Conservation (phyloP, 306 rosid genomes). For the Dicorynia guianensis region DNA sequence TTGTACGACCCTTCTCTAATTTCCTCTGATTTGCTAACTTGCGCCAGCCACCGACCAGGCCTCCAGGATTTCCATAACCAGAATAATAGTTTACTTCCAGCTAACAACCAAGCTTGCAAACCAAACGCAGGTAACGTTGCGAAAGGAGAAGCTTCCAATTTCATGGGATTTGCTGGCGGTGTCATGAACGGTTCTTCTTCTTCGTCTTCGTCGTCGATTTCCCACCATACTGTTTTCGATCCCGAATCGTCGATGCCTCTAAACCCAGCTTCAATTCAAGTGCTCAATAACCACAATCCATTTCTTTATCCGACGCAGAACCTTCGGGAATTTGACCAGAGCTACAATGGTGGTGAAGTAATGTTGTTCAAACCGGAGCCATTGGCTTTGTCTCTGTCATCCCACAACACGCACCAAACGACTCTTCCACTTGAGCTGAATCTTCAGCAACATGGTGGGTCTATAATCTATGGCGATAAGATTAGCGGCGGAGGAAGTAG, state of each 20-base stretch:
- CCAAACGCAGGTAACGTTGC: conserved; percentile 19
- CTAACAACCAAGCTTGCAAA: conserved; percentile 20
- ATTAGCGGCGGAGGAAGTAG: conserved; percentile 33
- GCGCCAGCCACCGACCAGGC: not conserved
- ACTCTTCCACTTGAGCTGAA: conserved; percentile 50
- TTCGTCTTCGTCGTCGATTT: conserved; percentile 45
- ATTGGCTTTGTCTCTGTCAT: conserved; percentile 76
- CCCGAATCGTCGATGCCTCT: conserved; percentile 50
- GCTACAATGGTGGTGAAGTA: conserved; percentile 32
- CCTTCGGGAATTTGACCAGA: conserved; percentile 50
- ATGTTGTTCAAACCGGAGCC: conserved; percentile 74
- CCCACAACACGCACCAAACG: conserved; percentile 40
- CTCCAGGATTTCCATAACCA: conserved; percentile 8
- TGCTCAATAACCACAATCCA: conserved; percentile 45
- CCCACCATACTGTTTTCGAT: conserved; percentile 58
- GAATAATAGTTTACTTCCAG: conserved; percentile 7
- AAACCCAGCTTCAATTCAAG: conserved; percentile 50
- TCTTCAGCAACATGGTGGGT: conserved; percentile 62
- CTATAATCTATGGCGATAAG: conserved; percentile 41
- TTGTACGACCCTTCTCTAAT: conserved; percentile 68
- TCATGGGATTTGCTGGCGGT: conserved; percentile 57
- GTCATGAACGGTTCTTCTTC: conserved; percentile 45
- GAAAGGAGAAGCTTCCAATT: conserved; percentile 52
- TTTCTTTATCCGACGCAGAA: conserved; percentile 45
- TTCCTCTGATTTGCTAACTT: conserved; percentile 54